Evolutionary conservation across 345 rosid genomes (phyloP).

Genomic region (Camelina sativa): DNA sequence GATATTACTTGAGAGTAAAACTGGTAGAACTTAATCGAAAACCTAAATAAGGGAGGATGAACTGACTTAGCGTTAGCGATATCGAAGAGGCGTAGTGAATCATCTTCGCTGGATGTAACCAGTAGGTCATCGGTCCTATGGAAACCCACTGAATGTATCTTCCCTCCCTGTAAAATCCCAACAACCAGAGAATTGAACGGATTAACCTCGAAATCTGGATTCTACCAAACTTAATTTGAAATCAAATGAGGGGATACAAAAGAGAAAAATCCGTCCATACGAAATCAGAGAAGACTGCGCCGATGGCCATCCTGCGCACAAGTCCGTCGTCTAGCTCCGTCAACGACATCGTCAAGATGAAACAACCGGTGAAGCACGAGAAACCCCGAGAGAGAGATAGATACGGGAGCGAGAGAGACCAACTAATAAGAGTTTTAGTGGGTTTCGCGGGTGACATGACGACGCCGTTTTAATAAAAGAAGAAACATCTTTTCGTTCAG

Average conservation of each 20-base stretch:
- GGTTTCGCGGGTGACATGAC: conserved; percentile 29
- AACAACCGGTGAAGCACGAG: conserved; percentile 9
- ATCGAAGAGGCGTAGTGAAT: conserved; percentile 90
- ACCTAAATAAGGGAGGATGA: conserved; percentile 29
- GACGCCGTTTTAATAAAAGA: background rate
- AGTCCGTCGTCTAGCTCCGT: conserved; percentile 71
- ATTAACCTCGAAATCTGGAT: conserved; percentile 1
- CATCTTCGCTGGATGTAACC: conserved; percentile 93
- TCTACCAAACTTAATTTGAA: conserved; percentile 5
- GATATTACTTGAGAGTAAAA: too few relatives aligned
- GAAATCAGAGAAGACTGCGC: conserved; percentile 93
- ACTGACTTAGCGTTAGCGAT: conserved; percentile 90
- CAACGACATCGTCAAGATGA: conserved; percentile 53
- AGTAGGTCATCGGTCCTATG: conserved; percentile 90
- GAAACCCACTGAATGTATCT: conserved; percentile 82
- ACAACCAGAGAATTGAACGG: background rate
- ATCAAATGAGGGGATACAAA: background rate
- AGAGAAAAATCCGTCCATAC: conserved; percentile 46
- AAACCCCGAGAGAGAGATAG: background rate
- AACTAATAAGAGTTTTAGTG: conserved; percentile 6
- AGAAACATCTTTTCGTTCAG: background rate
- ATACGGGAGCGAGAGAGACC: background rate
- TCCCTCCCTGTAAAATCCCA: conserved; percentile 64
- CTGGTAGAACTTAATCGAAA: background rate
- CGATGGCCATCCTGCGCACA: conserved; percentile 84